Base-by-base conservation (phyloP, 352 stramenopile species). In the Blastocystis sp. region DNA sequence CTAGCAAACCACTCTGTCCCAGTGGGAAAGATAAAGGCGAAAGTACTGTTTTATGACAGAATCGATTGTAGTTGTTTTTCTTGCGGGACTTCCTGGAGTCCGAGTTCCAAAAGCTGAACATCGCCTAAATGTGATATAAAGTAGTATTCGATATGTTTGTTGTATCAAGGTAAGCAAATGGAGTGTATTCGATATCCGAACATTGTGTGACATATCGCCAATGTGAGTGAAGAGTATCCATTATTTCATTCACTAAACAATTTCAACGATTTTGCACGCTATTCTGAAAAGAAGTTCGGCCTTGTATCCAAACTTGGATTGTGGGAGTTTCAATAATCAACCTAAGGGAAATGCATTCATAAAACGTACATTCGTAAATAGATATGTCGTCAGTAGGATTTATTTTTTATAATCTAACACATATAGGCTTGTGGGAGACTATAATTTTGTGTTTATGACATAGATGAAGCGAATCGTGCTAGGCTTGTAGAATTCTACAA, bases 401-500 rank as follows among this genome's bases (percentile, higher is more conserved):
- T 24, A 30, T 4, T 11, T 39, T n/a, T 39, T 20, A 11, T 26
- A 20, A 11, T 66, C n/a, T 41, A 39, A 66, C 26, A 37, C 20
- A 53, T 47, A 11, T 85, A 85, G 73, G 68, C 45, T 68, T 54
- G 73, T 85, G 55, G 24, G n/a, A 24, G 8, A 45, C 43, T 37
- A 85, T 85, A 69, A 39, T 53, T 24, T 18, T 11, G 20, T 45
- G 20, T 9, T 85, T 85, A 69, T n/a, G 16, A 37, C n/a, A 34
- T 85, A 85, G 73, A 85, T 45, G 47, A 64, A 68, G 20, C 39
- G 73, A 66, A 85, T 55, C 73, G 73, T n/a, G 54, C 30, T 43
- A 64, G 73, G 41, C 53, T 85, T 24, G 63, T 62, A 54, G 73
- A 85, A 53, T 85, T 85, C 53, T 85, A 85, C 41, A 85, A 85